A percentile compares a stretch with the other conserved stretches of the same genome.
phyloP scores from a whole-genome alignment of 2,329 filamentous ascomycete genomes.

The Cladosporium sp. region DNA sequence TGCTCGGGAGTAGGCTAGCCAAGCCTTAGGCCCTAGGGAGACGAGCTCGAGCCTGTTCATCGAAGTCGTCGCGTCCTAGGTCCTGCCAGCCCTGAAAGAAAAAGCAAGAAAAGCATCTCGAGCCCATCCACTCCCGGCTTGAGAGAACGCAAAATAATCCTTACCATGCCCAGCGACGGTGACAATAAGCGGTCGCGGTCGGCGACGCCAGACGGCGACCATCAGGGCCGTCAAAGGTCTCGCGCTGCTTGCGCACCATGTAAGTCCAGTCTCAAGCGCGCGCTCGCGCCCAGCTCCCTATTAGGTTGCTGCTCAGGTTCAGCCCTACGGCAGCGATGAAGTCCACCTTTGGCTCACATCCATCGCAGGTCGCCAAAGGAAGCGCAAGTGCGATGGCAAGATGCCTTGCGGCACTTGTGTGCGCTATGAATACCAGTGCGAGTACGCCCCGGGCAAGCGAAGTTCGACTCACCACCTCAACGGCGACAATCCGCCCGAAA shows the following conservation, averaged over 20 bases:
- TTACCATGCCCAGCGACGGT: slow-evolving; percentile 3
- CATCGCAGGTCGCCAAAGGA: slow-evolving; percentile 11
- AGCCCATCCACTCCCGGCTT: neutral
- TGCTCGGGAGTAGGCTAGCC: slow-evolving; percentile 1
- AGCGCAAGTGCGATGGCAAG: slow-evolving; percentile 29
- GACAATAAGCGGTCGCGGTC: slow-evolving; percentile 10
- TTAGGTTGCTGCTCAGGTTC: slow-evolving; percentile 3
- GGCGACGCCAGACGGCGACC: slow-evolving; percentile 12
- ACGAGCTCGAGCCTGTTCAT: slow-evolving; percentile 4
- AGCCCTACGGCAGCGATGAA: slow-evolving; percentile 1
- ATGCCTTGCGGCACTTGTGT: slow-evolving; percentile 31
- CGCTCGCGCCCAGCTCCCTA: neutral
- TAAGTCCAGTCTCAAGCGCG: slow-evolving; percentile 24
- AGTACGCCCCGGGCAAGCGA: slow-evolving; percentile 29
- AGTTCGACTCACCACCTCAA: slow-evolving; percentile 21
- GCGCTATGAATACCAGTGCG: slow-evolving; percentile 34
- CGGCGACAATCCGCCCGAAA: slow-evolving; percentile 23
- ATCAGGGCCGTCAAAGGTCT: slow-evolving; percentile 29
- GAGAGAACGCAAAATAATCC: neutral
- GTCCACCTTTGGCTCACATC: neutral
- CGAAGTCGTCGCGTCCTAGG: slow-evolving; percentile 9
- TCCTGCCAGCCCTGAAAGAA: neutral
- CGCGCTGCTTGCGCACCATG: slow-evolving; percentile 33
- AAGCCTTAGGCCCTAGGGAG: slow-evolving; percentile 1
- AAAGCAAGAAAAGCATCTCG: neutral